Conservation (phyloP, 495 filamentous ascomycete species). For the Penicillium crystallinum region DNA sequence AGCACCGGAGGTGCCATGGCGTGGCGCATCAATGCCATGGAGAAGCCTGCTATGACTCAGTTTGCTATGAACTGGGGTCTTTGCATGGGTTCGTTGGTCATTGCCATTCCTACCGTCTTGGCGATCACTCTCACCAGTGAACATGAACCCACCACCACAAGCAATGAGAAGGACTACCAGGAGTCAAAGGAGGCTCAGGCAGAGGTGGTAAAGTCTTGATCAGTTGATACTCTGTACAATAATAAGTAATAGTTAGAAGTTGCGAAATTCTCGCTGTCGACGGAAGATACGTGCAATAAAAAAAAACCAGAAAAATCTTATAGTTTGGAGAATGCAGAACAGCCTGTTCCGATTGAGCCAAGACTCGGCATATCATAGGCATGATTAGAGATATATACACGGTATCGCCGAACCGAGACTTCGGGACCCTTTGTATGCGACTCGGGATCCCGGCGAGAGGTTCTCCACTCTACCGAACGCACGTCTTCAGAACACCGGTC, state of each 20-base stretch:
- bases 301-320: neutral
- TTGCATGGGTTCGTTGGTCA: slow-evolving; percentile 57
- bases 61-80: slow-evolving; percentile 61
- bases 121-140: slow-evolving; percentile 30
- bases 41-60: slow-evolving; percentile 54
- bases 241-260: neutral
- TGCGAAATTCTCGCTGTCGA: neutral
- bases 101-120: slow-evolving; percentile 65
- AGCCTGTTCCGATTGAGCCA: neutral
- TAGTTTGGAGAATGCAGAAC: neutral
- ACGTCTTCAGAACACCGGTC: slow-evolving; percentile 41
- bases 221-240: neutral
- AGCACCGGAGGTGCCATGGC: slow-evolving; percentile 81
- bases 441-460: neutral
- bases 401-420: neutral
- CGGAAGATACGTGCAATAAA: neutral
- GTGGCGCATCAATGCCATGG: slow-evolving; percentile 67
- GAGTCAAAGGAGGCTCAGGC: slow-evolving; percentile 1
- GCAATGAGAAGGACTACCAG: neutral
- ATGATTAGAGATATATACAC: slow-evolving; percentile 15
- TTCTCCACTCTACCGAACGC: neutral
- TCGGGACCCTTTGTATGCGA: neutral
- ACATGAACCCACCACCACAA: neutral
- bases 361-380: slow-evolving; percentile 4
- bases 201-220: slow-evolving; percentile 2